Evolutionary conservation across 441 rosid genomes (phyloP), one percentile per base, ranked within the genome.

Genomic region (Adansonia grandidieri): DNA sequence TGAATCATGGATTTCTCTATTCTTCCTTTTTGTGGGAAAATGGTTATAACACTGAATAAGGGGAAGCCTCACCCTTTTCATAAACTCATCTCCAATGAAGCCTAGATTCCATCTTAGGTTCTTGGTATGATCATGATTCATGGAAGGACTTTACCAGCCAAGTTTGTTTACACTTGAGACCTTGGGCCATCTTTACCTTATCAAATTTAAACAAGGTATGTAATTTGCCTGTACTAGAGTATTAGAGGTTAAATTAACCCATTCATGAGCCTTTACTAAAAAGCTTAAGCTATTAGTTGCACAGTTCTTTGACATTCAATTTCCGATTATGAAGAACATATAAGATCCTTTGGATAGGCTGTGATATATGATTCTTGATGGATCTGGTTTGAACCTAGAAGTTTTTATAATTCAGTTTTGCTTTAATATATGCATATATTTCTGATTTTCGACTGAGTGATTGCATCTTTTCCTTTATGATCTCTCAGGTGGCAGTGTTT

Each of bases 401-500:
- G 37, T 10, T 58, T 57, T 58, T 19, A 37, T 53, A 54, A 15
- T 17, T 22, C 24, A 62, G 13, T 14, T 24, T 48, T 42, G 60
- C 28, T 32, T 51, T 20, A 6, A 53, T 58, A 8, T 56, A 20
- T 14, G 19, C 14, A n/a, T 40, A 44, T 9, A 19, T 77, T 28
- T 13, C 65, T 40, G 20, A 68, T 66, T 61, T 51, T 66, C 50
- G 53, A 47, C 47, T 53, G 14, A 53, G 71, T 19, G 79, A 24
- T 14, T 11, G 13, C 63, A 19, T 60, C 1, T 22, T 58, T 40
- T 63, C 44, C 44, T 62, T 11, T 17, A 47, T 17, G 78, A 72
- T 24, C 44, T 32, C 70, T 80, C 85, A 95, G 98, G 91, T 78
- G 78, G 88, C 61, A 73, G 85, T 61, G 87, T 89, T 81, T 83